phyloP scores from a whole-genome alignment of 345 rosid genomes.

The Salix brachista region DNA sequence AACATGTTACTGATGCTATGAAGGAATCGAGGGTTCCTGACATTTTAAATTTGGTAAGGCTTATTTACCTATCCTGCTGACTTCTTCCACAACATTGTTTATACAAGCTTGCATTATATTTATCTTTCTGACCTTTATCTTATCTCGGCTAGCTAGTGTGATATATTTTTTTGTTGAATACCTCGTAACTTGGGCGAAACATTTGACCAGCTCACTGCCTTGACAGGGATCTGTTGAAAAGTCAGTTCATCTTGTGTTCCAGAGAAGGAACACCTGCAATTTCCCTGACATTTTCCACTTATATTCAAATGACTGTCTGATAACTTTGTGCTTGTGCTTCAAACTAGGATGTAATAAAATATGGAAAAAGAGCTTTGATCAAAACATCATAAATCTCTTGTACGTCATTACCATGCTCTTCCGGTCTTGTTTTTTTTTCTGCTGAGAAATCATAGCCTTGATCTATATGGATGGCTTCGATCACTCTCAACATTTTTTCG shows the following conservation, averaged over 20 bases:
- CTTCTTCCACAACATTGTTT: background rate
- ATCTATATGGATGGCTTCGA: too few relatives aligned
- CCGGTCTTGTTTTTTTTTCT: background rate
- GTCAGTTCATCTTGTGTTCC: background rate
- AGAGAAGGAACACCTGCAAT: background rate
- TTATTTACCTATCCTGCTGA: background rate
- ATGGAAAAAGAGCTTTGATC: background rate
- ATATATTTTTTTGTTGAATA: background rate
- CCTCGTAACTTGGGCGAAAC: background rate
- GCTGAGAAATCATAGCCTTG: too few relatives aligned
- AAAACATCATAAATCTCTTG: background rate
- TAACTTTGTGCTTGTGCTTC: background rate
- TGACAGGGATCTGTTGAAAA: background rate
- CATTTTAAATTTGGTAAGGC: conserved; percentile 55
- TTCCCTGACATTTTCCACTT: background rate
- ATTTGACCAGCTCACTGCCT: background rate
- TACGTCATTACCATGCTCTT: background rate
- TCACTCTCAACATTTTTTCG: too few relatives aligned
- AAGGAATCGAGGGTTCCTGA: conserved; percentile 65
- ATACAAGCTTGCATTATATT: too few relatives aligned
- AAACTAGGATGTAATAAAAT: background rate
- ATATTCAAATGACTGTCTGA: background rate
- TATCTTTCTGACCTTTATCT: background rate
- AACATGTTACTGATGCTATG: conserved; percentile 77
- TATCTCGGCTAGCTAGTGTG: background rate